Conservation (phyloP, 306 rosid genomes). For the Albizia julibrissin region DNA sequence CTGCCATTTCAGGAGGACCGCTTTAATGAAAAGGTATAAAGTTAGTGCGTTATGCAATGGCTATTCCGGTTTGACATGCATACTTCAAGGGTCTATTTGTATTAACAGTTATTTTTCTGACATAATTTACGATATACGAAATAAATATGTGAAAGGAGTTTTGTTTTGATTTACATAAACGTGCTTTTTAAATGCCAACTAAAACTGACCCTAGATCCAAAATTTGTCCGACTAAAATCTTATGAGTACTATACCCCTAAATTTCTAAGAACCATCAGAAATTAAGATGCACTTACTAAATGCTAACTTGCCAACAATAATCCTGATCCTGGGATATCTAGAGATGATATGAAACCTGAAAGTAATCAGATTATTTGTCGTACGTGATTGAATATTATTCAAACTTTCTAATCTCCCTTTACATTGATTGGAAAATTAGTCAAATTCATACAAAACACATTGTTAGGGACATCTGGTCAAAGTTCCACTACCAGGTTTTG, state of each 20-base stretch:
- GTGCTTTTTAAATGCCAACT: too few species aligned
- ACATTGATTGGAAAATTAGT: neutral
- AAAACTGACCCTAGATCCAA: too few species aligned
- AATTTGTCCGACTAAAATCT: neutral
- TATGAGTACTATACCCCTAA: neutral
- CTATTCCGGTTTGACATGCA: neutral
- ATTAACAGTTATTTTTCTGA: too few species aligned
- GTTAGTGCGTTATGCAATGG: neutral
- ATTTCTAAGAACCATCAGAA: neutral
- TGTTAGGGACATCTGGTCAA: conserved; percentile 50
- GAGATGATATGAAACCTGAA: neutral
- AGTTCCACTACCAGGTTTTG: conserved; percentile 41
- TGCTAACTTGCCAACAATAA: neutral
- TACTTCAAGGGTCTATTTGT: too few species aligned
- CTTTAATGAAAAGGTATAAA: neutral
- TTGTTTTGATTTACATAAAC: too few species aligned
- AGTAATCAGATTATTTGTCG: neutral
- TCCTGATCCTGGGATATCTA: neutral
- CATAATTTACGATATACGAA: too few species aligned
- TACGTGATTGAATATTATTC: neutral
- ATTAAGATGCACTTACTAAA: neutral
- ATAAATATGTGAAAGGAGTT: too few species aligned
- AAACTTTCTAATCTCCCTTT: neutral
- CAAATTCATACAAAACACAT: conserved; percentile 14
- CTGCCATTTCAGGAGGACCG: conserved; percentile 4